Evolutionary conservation across 805 yeast genomes (phyloP), one percentile per base, ranked within the genome.

Genomic region (Candida multigemmis): DNA sequence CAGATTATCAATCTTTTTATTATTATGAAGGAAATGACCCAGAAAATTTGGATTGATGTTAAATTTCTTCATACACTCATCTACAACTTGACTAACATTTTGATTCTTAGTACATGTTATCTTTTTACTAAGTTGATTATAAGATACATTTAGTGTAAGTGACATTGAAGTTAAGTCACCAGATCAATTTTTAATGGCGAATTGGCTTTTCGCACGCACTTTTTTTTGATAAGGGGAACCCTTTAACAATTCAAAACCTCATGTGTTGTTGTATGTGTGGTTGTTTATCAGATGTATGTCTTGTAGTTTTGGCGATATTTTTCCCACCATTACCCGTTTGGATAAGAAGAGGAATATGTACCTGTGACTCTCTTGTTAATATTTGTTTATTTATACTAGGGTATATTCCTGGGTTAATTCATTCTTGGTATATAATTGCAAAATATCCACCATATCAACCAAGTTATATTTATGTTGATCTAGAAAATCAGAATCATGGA

Each of bases 311-410:
- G 6, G 77, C 84, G 3, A 63, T 78, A 26, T 59, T 80, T 26
- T 63, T 77, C 44, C 91, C 93, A 2, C 91, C 91, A 0, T 57
- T 80, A 8, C 82, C 87, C 0, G 86, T 81, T 7, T 52, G 74
- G 48, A 60, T 77, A 19, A 63, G 85, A 43, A 56, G 74, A 25
- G 91, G 91, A 1, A 28, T 69, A 10, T 74, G 72, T 38, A 60
- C 78, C 3, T 44, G 56, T 18, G 82, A 79, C 37, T 55, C 71
- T 10, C 32, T 60, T 17, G 46, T 69, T 14, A 53, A 61, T 28
- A 45, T 68, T 14, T 24, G 63, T 15, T 53, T 71, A 24, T 64
- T 67, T 23, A 23, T 66, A 14, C 45, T 69, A 18, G 74, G 73
- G 2, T 70, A 66, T 37, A 33, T 71, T 21, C 73, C 74, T 1